phyloP scores from a whole-genome alignment of 176 grass and related monocot genomes.

The Pontederia paniculata region DNA sequence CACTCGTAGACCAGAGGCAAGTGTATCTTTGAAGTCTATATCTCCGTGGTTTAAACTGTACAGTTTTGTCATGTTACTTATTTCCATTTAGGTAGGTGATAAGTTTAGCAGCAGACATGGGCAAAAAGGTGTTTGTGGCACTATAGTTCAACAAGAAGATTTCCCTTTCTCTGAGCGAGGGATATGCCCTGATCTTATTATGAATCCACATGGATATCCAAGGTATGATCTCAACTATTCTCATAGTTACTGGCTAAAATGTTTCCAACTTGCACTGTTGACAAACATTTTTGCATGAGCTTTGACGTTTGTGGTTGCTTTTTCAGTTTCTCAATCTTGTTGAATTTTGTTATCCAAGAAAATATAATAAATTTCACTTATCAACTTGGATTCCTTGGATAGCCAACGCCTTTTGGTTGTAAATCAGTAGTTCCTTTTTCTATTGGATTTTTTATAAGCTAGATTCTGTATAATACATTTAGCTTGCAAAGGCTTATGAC shows the following conservation, averaged over 20 bases:
- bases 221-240: constrained; percentile 40
- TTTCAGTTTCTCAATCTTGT: too few relatives aligned
- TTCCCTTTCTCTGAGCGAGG: constrained; percentile 88
- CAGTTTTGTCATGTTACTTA: constrained; percentile 13
- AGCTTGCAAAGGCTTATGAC: too few relatives aligned
- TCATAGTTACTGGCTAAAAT: constrained; percentile 8
- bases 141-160: constrained; percentile 95
- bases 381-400: too few relatives aligned
- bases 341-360: too few relatives aligned
- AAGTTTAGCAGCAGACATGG: constrained; percentile 99
- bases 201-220: constrained; percentile 97
- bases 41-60: neutral
- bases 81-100: constrained; percentile 61
- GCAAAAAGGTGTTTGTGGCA: constrained; percentile 97
- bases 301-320: too few relatives aligned
- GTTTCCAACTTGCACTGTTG: too few relatives aligned
- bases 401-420: too few relatives aligned
- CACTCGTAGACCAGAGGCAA: constrained; percentile 79
- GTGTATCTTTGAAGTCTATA: neutral
- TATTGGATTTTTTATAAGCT: too few relatives aligned
- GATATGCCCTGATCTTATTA: constrained; percentile 98
- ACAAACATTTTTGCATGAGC: too few relatives aligned
- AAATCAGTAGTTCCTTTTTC: too few relatives aligned
- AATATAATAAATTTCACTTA: too few relatives aligned
- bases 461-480: too few relatives aligned